Evolutionary conservation across 1,284 basidiomycete species (phyloP).

Genomic region (Meira miltonrushii): DNA sequence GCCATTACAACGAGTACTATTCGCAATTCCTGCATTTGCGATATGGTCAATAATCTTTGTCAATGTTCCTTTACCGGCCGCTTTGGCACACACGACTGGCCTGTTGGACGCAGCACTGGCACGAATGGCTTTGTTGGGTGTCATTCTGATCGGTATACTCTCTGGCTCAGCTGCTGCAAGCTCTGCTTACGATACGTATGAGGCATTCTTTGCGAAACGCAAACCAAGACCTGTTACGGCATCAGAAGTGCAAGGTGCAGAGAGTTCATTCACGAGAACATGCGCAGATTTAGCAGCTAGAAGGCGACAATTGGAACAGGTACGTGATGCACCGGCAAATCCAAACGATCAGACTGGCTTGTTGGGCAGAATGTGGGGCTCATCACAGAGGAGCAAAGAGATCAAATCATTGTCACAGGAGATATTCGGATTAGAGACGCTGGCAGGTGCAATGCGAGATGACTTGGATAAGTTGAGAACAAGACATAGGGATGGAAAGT

Average conservation of each 20-base stretch:
- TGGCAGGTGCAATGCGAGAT: conserved; percentile 52
- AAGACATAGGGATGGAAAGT: conserved; percentile 47
- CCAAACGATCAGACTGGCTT: conserved; percentile 8
- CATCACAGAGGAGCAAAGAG: conserved; percentile 6
- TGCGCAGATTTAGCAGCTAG: conserved; percentile 26
- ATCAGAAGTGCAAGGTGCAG: conserved; percentile 13
- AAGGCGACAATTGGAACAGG: conserved; percentile 13
- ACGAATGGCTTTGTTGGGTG: conserved; percentile 54
- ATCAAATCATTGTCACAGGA: conserved; percentile 28
- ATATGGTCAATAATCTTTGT: conserved; percentile 41
- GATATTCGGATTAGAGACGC: conserved; percentile 51
- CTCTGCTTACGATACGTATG: conserved; percentile 54
- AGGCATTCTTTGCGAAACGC: conserved; percentile 39
- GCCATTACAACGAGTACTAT: conserved; percentile 18
- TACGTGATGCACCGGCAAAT: background rate
- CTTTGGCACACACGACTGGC: conserved; percentile 17
- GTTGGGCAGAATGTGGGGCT: conserved; percentile 3
- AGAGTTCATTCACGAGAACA: conserved; percentile 23
- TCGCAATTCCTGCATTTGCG: conserved; percentile 29
- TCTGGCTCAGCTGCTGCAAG: conserved; percentile 54
- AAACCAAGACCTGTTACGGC: conserved; percentile 5
- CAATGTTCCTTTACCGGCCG: conserved; percentile 42
- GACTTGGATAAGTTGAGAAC: conserved; percentile 49
- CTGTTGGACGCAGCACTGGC: conserved; percentile 31
- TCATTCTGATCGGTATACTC: conserved; percentile 53